Percentiles rank a stretch among this genome's conserved stretches.
These are phyloP conservation scores for Pseudogymnoascus sp. DNA, from an alignment of 2,329 filamentous ascomycete species.

Conservation along the genomic window DNA sequence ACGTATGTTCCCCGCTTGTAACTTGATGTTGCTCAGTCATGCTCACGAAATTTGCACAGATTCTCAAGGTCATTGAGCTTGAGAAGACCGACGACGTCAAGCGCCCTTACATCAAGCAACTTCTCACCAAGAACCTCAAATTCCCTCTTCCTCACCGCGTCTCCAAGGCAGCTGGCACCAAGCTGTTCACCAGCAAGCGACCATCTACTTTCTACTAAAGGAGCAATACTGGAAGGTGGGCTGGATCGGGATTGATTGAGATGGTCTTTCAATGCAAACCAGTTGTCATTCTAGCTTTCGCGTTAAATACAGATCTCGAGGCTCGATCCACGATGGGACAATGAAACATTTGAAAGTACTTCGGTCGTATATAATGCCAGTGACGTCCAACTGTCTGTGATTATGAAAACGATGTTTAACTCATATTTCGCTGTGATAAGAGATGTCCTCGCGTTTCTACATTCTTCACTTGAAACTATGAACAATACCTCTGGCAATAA, in stretches of 20 bases:
- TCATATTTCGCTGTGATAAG: background rate
- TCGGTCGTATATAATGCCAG: background rate
- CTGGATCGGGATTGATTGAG: slow-evolving; percentile 22
- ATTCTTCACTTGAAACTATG: background rate
- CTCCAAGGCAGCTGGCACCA: slow-evolving; percentile 73
- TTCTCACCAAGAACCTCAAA: slow-evolving; percentile 86
- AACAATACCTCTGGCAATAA: background rate
- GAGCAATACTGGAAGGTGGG: slow-evolving; percentile 29
- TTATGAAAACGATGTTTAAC: background rate
- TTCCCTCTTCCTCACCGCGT: slow-evolving; percentile 98
- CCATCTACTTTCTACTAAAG: slow-evolving; percentile 96
- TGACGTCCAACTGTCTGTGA: background rate
- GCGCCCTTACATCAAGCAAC: slow-evolving; percentile 99
- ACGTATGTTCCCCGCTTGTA: slow-evolving; percentile 59
- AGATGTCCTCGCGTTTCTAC: background rate
- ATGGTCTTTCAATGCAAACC: slow-evolving; percentile 28
- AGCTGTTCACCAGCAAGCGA: slow-evolving; percentile 87
- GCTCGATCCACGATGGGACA: slow-evolving; percentile 5
- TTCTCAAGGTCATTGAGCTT: slow-evolving; percentile 96
- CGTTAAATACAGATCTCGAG: slow-evolving; percentile 12
- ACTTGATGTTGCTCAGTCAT: background rate
- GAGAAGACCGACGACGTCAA: slow-evolving; percentile 92
- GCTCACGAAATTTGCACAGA: slow-evolving; percentile 43
- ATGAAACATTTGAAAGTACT: slow-evolving; percentile 8
- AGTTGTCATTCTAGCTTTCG: slow-evolving; percentile 27